Percentiles rank a stretch among this genome's conserved stretches.
phyloP scores from a whole-genome alignment of 768 basidiomycete species.

The Cubamyces sp. region DNA sequence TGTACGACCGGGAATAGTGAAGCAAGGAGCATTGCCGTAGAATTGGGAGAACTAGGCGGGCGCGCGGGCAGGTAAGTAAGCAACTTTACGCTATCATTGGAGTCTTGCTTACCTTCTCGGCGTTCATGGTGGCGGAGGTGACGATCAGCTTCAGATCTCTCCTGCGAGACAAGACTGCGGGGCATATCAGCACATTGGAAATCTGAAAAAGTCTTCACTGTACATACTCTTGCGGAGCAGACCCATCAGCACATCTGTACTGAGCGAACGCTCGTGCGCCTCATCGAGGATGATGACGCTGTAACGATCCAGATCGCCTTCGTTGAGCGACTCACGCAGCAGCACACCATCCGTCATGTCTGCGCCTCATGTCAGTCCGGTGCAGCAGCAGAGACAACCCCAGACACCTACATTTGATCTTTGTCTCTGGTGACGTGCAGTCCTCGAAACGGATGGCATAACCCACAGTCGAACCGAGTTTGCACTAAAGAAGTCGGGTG shows the following conservation, averaged over 20 bases:
- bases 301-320: slow-evolving; percentile 97
- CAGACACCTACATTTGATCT: slow-evolving; percentile 84
- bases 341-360: slow-evolving; percentile 99
- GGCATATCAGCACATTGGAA: slow-evolving; percentile 6
- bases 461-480: slow-evolving; percentile 88
- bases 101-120: slow-evolving; percentile 75
- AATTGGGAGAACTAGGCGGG: slow-evolving; percentile 81
- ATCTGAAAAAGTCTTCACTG: background rate
- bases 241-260: slow-evolving; percentile 98
- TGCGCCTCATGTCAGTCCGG: slow-evolving; percentile 34
- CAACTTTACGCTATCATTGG: too few species aligned
- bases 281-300: slow-evolving; percentile 98
- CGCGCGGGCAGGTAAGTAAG: background rate
- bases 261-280: slow-evolving; percentile 96
- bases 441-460: slow-evolving; percentile 99
- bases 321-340: slow-evolving; percentile 96
- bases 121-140: slow-evolving; percentile 99
- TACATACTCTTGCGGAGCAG: slow-evolving; percentile 85
- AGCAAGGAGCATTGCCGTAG: slow-evolving; percentile 93
- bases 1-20: slow-evolving; percentile 92
- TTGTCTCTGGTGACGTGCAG: slow-evolving; percentile 91
- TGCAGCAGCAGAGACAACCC: background rate
- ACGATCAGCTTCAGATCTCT: slow-evolving; percentile 96
- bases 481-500: slow-evolving; percentile 57
- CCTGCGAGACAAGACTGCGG: slow-evolving; percentile 68